Conservation (phyloP, 2,329 filamentous ascomycete genomes). For the Ilyonectria sp. region DNA sequence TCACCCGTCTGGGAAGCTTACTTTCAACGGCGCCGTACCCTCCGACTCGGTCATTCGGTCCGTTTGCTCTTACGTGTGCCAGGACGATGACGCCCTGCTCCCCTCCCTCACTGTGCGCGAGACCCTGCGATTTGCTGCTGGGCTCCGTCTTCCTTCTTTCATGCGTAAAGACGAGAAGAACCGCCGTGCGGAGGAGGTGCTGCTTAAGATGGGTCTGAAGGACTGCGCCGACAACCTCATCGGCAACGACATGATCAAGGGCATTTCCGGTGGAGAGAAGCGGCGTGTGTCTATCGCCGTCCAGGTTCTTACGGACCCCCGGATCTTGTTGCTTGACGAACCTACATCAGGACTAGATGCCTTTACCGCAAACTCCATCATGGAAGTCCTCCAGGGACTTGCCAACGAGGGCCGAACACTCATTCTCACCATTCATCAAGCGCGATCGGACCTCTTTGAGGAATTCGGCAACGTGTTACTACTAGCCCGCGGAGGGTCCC, state of each 20-base stretch:
- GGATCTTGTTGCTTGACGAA: slow-evolving; percentile 81
- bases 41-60: slow-evolving; percentile 79
- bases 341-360: slow-evolving; percentile 84
- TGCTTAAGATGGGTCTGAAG: slow-evolving; percentile 83
- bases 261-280: slow-evolving; percentile 86
- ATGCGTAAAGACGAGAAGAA: slow-evolving; percentile 79
- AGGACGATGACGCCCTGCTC: slow-evolving; percentile 83
- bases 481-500: slow-evolving; percentile 77
- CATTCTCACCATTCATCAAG: slow-evolving; percentile 84
- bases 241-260: slow-evolving; percentile 80
- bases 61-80: slow-evolving; percentile 83
- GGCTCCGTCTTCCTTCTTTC: slow-evolving; percentile 78
- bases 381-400: slow-evolving; percentile 79
- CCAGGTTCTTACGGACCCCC: slow-evolving; percentile 82
- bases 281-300: slow-evolving; percentile 83
- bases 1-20: slow-evolving; percentile 72
- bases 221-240: slow-evolving; percentile 84
- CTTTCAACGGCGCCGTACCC: slow-evolving; percentile 79
- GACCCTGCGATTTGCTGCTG: slow-evolving; percentile 79
- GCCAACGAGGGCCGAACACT: slow-evolving; percentile 82
- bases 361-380: slow-evolving; percentile 83
- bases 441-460: slow-evolving; percentile 79
- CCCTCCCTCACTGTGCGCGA: slow-evolving; percentile 83
- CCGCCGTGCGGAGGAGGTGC: slow-evolving; percentile 77
- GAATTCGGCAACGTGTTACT: slow-evolving; percentile 81